Conservation (phyloP, 495 filamentous ascomycete species). For the Annulohypoxylon bovei region DNA sequence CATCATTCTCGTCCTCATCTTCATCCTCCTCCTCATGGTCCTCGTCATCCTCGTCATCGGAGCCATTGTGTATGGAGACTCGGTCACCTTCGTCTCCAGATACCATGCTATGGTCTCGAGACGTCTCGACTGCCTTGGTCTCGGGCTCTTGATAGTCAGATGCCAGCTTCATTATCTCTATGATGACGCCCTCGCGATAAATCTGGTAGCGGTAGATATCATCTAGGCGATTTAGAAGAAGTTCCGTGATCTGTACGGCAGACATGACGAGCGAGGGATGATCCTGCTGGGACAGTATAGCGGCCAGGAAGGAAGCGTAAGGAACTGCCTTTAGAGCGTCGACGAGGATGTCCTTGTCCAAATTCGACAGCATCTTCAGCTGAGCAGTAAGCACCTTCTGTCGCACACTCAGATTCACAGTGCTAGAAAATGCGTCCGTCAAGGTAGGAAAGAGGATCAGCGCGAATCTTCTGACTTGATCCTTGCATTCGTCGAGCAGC, state of each 20-base stretch:
- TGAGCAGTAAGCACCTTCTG: conserved; percentile 96
- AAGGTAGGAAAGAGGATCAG: conserved; percentile 95
- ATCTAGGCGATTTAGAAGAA: conserved; percentile 83
- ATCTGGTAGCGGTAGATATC: conserved; percentile 95
- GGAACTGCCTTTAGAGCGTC: conserved; percentile 90
- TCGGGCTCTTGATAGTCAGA: conserved; percentile 50
- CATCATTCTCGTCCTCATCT: conserved; percentile 62
- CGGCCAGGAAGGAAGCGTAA: conserved; percentile 96
- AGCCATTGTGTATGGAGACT: conserved; percentile 52
- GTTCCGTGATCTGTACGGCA: conserved; percentile 87
- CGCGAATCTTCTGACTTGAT: conserved; percentile 89
- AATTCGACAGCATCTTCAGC: conserved; percentile 97
- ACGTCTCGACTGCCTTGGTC: conserved; percentile 32
- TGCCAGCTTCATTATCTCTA: conserved; percentile 85
- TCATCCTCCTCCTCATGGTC: conserved; percentile 65
- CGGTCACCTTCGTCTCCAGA: conserved; percentile 66
- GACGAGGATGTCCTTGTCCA: conserved; percentile 82
- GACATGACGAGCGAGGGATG: conserved; percentile 85
- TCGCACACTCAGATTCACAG: conserved; percentile 96
- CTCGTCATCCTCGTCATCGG: conserved; percentile 62
- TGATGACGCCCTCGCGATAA: conserved; percentile 95
- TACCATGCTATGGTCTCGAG: conserved; percentile 61
- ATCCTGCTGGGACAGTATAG: conserved; percentile 96
- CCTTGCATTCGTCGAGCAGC: conserved; percentile 79
- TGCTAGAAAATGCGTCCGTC: conserved; percentile 97